Conservation (phyloP, 225 moss, liverwort and hornwort species). For the Sphagnum contortum region DNA sequence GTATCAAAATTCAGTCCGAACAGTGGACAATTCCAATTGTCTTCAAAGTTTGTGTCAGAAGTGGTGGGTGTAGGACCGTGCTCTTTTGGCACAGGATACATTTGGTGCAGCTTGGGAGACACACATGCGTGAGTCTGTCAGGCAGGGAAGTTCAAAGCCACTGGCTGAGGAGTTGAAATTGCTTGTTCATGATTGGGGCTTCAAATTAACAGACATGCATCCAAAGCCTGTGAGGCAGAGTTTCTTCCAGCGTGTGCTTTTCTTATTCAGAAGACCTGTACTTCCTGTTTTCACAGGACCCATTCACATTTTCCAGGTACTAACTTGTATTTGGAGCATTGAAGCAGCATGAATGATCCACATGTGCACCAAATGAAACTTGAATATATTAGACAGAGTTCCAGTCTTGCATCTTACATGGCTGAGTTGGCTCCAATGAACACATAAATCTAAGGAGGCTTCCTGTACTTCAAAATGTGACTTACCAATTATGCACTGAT, state of each 20-base stretch:
- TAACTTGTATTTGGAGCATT: no score
- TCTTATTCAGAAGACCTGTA: conserved; percentile 35
- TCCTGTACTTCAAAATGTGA: no score
- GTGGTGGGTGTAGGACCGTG: conserved; percentile 42
- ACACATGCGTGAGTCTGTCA: conserved; percentile 61
- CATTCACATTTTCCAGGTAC: conserved; percentile 86
- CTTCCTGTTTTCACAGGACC: conserved; percentile 55
- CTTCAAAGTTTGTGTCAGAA: no score
- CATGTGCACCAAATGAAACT: no score
- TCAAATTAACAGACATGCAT: conserved; percentile 51
- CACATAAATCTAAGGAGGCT: no score
- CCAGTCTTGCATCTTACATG: no score
- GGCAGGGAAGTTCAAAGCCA: conserved; percentile 57
- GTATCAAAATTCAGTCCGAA: no score
- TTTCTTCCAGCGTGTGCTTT: conserved; percentile 41
- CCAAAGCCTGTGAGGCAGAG: conserved; percentile 20
- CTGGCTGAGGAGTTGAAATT: conserved; percentile 67
- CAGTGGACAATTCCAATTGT: no score
- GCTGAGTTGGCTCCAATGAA: no score
- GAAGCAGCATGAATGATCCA: no score
- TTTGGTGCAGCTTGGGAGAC: conserved; percentile 41
- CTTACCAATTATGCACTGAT: no score
- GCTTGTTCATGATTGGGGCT: conserved; percentile 55
- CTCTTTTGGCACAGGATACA: conserved; percentile 32
- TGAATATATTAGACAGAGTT: no score